These are phyloP conservation scores for Sutorius eximius DNA, from an alignment of 1,284 basidiomycete genomes.

Conservation along the genomic window DNA sequence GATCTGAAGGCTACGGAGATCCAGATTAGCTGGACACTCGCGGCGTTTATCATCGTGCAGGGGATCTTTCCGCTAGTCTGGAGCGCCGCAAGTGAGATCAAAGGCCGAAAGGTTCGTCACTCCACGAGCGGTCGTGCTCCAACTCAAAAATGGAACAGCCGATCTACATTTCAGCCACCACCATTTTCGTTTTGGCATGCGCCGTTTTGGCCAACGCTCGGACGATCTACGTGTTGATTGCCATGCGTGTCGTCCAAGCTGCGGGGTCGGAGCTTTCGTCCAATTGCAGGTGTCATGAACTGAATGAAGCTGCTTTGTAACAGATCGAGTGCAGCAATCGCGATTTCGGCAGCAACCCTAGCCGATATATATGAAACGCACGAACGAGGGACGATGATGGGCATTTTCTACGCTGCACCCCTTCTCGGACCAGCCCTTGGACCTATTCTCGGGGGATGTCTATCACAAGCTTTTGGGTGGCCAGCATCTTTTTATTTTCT, in stretches of 20 bases:
- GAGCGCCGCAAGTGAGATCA: slow-evolving; percentile 75
- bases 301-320: neutral
- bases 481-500: slow-evolving; percentile 83
- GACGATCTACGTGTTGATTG: slow-evolving; percentile 68
- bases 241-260: slow-evolving; percentile 70
- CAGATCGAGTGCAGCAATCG: slow-evolving; percentile 74
- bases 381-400: slow-evolving; percentile 80
- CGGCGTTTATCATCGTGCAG: slow-evolving; percentile 80
- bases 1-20: slow-evolving; percentile 65
- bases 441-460: slow-evolving; percentile 67
- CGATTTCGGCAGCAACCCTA: slow-evolving; percentile 79
- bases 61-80: slow-evolving; percentile 69
- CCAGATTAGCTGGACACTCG: slow-evolving; percentile 73
- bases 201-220: slow-evolving; percentile 61
- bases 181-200: slow-evolving; percentile 65
- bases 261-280: slow-evolving; percentile 46
- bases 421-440: slow-evolving; percentile 66
- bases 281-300: neutral
- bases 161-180: slow-evolving; percentile 64
- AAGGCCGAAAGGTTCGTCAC: slow-evolving; percentile 68
- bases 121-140: neutral
- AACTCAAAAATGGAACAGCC: slow-evolving; percentile 38
- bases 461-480: slow-evolving; percentile 74
- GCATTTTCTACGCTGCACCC: slow-evolving; percentile 69
- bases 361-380: slow-evolving; percentile 80